Base-by-base conservation (phyloP, 2,329 filamentous ascomycete species). In the Colletotrichum melonis region DNA sequence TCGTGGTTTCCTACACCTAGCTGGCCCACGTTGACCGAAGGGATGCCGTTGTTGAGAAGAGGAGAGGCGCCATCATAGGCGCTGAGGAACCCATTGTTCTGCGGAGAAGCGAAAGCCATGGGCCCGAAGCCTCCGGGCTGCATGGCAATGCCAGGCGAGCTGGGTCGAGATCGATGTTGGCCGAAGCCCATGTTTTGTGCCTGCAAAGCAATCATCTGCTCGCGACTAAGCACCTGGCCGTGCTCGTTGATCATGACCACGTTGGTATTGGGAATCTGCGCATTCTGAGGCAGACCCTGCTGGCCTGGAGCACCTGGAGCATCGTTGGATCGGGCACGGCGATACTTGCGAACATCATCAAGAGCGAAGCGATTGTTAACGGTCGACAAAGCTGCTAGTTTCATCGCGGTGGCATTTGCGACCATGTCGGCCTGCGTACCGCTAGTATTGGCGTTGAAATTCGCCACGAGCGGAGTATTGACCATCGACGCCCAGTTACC, bases 401-500 rank as follows among this genome's bases (percentile, higher is more conserved):
- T 99, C 97, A 99, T 99, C 26, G 97, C 97, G 19, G 97, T 98
- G 30, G 97, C 97, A 81, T 98, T 99, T 72, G 97, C 97, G 71
- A 99, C 93, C 96, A 98, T 98, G 80, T 99, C 97, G 19, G 95
- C 95, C 82, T 98, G 95, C 69, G 89, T 92, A 59, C 86, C 87
- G 75, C 82, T 83, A 19, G 87, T 84, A 84, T 77, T 86, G 80
- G 77, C 87, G 75, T 89, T 92, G 83, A 98, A 99, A 76, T 92
- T 96, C 54, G 94, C 86, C 5, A 96, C 94, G 93, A 98, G 97
- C 2, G 97, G 97, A 2, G 97, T 99, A 85, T 98, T 98, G 76
- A 97, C 92, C 94, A 98, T 97, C 9, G 97, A 98, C 28, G 97
- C 97, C 97, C 97, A 99, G 86, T 97, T 98, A 69, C 94, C 95